Evolutionary conservation across 306 rosid genomes (phyloP).

Genomic region (Senna tora): DNA sequence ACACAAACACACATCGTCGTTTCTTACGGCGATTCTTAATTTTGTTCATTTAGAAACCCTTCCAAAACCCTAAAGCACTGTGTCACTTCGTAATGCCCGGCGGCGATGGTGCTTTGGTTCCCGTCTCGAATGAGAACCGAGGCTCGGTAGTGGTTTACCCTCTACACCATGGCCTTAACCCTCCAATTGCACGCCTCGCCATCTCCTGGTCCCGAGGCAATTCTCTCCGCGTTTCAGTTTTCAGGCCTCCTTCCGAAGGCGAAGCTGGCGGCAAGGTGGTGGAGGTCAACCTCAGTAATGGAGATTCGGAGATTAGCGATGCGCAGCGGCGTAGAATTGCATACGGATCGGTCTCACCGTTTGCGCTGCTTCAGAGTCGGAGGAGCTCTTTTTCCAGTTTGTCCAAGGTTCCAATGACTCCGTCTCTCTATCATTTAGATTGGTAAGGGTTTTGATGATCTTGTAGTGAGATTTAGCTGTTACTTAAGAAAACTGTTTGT

Average conservation of each 20-base stretch:
- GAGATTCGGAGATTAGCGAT: slow-evolving; percentile 62
- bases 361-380: slow-evolving; percentile 85
- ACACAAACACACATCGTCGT: background rate
- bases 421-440: slow-evolving; percentile 63
- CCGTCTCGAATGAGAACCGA: slow-evolving; percentile 43
- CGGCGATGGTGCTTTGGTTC: slow-evolving; percentile 50
- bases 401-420: slow-evolving; percentile 53
- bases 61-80: slow-evolving; percentile 48
- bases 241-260: slow-evolving; percentile 42
- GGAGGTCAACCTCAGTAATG: slow-evolving; percentile 70
- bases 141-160: slow-evolving; percentile 50
- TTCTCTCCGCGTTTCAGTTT: slow-evolving; percentile 74
- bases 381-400: slow-evolving; percentile 57
- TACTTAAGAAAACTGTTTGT: background rate
- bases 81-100: slow-evolving; percentile 46
- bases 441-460: slow-evolving; percentile 51
- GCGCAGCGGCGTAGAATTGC: slow-evolving; percentile 72
- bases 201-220: slow-evolving; percentile 89
- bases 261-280: slow-evolving; percentile 63
- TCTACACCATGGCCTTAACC: slow-evolving; percentile 63
- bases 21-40: background rate
- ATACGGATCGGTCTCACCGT: slow-evolving; percentile 81
- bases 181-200: slow-evolving; percentile 71
- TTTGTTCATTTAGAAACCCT: slow-evolving; percentile 29
- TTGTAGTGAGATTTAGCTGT: slow-evolving; percentile 17